Evolutionary conservation across 139 green algal genomes (phyloP), one percentile per base, ranked within the genome.

Genomic region (Pedinophyceae sp.): DNA sequence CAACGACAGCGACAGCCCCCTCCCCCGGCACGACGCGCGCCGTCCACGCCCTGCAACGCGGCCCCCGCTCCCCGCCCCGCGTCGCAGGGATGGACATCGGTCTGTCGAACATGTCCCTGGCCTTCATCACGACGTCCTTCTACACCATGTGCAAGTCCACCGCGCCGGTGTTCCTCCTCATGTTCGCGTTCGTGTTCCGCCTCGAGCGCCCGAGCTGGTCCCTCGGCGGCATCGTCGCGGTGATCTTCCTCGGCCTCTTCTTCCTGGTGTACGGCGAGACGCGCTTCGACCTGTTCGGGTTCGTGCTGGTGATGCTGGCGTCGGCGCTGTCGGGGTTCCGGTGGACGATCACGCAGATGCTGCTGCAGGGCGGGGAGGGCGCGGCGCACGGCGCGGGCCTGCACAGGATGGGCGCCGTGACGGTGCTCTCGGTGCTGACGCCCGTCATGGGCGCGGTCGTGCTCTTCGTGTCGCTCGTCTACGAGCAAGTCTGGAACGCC

Each of bases 91-190:
- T 60, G 16, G 88, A 96, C 68, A 94, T 96, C 40, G 88, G 80
- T 47, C 77, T 95, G 39, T 89, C 75, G 53, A 97, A 96, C 58
- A 81, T 81, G 48, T 87, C 76, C 2, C 62, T 97, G 18, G 78
- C 81, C 1, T 85, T 80, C 60, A 93, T 93, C 71, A 88, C 82
- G 22, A 70, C 94, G 15, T 77, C 58, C 47, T 96, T 96, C 70
- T 96, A 96, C 73, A 93, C 86, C 6, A 93, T 96, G 84, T 93
- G 83, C 78, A 93, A 93, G 67, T 86, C 77, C 26, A 87, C 84
- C 0, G 81, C 79, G 6, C 87, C 89, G 2, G 60, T 96, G 5
- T 97, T 94, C 71, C 72, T 96, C 53, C 76, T 97, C 22, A 25
- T 72, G 2, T 95, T 94, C 61, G 84, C 83, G 23, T 95, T 97